Base-by-base conservation (phyloP, 768 basidiomycete species). In the Tricholoma flavovirens region DNA sequence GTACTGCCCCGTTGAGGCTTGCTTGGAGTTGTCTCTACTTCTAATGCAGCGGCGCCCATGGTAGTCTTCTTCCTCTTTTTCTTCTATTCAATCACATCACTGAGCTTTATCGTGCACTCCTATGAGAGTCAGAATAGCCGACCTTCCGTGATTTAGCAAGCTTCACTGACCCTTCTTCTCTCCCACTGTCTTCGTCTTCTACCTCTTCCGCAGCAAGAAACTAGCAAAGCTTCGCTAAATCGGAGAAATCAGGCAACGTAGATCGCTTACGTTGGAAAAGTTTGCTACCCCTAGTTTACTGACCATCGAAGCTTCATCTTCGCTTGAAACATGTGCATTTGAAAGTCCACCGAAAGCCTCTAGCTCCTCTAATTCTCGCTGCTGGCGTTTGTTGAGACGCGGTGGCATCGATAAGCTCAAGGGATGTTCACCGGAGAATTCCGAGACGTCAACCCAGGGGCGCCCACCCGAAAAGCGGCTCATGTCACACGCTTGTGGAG, bases 281-380 rank as follows among this genome's bases (percentile, higher is more conserved):
- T 36, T 32, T 29, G 73, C 75, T 45, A 68, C 43, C 14, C 56
- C 61, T 10, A 64, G 45, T 30, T 56, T 43, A 53, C 53, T 61
- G 36, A 57, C 45, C 40, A 22, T 53, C 38, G 58, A 60, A 0
- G 58, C 62, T 35, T 78, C 76, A 26, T 80, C 77, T 11, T 81
- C 80, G 22, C 67, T 73, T 8, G 72, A 67, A 9, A 53, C 56
- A 1, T 66, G 69, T 17, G 62, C 67, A 12, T 71, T 64, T 2
- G 71, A 63, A 7, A 69, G 60, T 22, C 69, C 70, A 38, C 73
- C 73, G 36, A 87, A 76, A 1, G 82, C 79, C 33, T 82, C 77
- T 1, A 95, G 80, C 60, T 95, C 90, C 57, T 93, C 90, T 21
- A 84, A 77, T 64, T 93, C 90, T 46, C 93, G 75, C 64, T 94